phyloP scores from a whole-genome alignment of 106 monocot species.

The Allium fistulosum region DNA sequence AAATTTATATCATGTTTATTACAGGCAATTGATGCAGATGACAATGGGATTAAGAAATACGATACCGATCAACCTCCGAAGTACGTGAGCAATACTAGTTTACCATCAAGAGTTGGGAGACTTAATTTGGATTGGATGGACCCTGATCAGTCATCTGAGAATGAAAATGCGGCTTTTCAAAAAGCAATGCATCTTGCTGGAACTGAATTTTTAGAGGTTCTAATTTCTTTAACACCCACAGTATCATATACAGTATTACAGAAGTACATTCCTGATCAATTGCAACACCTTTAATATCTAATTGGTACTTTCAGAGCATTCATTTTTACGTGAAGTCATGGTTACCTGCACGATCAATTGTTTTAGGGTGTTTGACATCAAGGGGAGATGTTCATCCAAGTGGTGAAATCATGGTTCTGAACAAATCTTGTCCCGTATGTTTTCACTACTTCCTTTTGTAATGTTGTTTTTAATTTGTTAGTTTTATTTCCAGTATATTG shows the following conservation, averaged over 20 bases:
- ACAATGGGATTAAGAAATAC: constrained; percentile 90
- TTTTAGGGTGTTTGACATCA: constrained; percentile 55
- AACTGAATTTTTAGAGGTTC: constrained; percentile 82
- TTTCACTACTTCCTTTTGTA: neutral
- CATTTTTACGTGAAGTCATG: constrained; percentile 62
- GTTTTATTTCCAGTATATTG: neutral
- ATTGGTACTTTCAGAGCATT: constrained; percentile 37
- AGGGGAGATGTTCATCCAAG: constrained; percentile 60
- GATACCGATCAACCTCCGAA: constrained; percentile 80
- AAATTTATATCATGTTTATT: neutral
- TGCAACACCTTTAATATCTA: constrained; percentile 1
- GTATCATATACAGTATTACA: too few species aligned
- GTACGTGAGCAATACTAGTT: constrained; percentile 72
- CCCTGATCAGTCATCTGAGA: constrained; percentile 83
- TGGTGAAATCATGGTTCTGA: constrained; percentile 82
- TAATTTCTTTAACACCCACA: neutral
- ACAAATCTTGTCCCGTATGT: constrained; percentile 76
- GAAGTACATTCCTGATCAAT: neutral
- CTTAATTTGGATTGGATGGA: constrained; percentile 92
- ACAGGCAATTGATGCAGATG: constrained; percentile 93
- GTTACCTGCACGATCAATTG: constrained; percentile 86
- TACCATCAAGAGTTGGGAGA: constrained; percentile 78
- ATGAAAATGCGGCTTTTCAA: constrained; percentile 91
- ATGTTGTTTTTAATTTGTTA: neutral
- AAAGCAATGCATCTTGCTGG: constrained; percentile 80